A percentile compares a stretch with the other conserved stretches of the same genome.
These are phyloP conservation scores for Candida montana DNA, from an alignment of 805 yeast genomes.

Conservation along the genomic window DNA sequence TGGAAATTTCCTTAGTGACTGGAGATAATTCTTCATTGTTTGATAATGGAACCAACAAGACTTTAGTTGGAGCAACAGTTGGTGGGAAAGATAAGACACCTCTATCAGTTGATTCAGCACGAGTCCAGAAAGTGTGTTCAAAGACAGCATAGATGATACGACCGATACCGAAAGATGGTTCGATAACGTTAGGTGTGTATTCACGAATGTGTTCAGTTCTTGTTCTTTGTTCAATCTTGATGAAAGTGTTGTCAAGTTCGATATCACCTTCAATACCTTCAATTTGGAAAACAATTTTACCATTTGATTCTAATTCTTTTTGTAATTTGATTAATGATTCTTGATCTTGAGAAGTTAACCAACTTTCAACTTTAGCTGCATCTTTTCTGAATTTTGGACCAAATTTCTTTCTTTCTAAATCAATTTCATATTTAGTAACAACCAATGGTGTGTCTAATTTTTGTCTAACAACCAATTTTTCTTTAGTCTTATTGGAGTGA, in stretches of 20 bases:
- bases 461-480: constrained; percentile 91
- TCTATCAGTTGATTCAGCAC: constrained; percentile 87
- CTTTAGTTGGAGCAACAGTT: constrained; percentile 95
- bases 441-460: constrained; percentile 77
- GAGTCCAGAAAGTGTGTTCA: constrained; percentile 93
- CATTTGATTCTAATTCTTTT: constrained; percentile 54
- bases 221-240: constrained; percentile 71
- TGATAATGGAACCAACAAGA: constrained; percentile 88
- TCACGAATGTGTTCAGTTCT: constrained; percentile 90
- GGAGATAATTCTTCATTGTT: constrained; percentile 77
- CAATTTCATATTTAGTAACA: constrained; percentile 80
- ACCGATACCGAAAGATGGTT: constrained; percentile 99
- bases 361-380: constrained; percentile 86
- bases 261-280: constrained; percentile 60
- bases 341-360: constrained; percentile 71
- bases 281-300: constrained; percentile 61
- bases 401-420: constrained; percentile 87
- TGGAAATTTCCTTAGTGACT: constrained; percentile 62
- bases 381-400: constrained; percentile 98
- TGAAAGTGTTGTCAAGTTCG: constrained; percentile 68
- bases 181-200: constrained; percentile 94
- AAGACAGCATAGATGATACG: constrained; percentile 89
- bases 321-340: constrained; percentile 77
- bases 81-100: constrained; percentile 93
- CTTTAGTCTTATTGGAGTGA: constrained; percentile 91